A percentile compares a stretch with the other conserved stretches of the same genome.
Evolutionary conservation across 805 yeast genomes (phyloP).

Genomic region (Phaffomyces antillensis): DNA sequence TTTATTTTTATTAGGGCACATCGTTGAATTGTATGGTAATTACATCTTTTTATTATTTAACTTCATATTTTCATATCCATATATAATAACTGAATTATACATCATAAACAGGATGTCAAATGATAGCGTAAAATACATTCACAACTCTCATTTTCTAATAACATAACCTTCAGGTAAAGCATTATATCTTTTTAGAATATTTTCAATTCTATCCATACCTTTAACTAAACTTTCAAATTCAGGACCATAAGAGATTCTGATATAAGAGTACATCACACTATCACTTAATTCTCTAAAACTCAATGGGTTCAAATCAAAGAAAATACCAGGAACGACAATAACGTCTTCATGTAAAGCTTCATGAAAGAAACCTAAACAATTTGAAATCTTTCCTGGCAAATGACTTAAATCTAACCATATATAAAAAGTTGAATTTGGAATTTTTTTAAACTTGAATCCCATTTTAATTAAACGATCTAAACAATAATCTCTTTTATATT

Average conservation of each 20-base stretch:
- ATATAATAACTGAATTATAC: too few species aligned
- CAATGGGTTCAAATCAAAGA: slow-evolving; percentile 52
- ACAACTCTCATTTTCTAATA: too few species aligned
- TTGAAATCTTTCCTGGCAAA: slow-evolving; percentile 48
- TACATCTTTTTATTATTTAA: too few species aligned
- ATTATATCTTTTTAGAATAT: slow-evolving; percentile 36
- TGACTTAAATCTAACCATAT: slow-evolving; percentile 51
- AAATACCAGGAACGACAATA: slow-evolving; percentile 56
- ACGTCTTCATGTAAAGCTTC: slow-evolving; percentile 54
- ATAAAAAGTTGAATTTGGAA: slow-evolving; percentile 53
- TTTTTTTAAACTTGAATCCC: slow-evolving; percentile 46
- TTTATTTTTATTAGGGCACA: too few species aligned
- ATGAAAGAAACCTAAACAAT: slow-evolving; percentile 56
- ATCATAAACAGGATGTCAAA: too few species aligned
- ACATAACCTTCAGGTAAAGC: slow-evolving; percentile 28
- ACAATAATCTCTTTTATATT: slow-evolving; percentile 50
- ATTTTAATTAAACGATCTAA: slow-evolving; percentile 38
- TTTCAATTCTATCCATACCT: slow-evolving; percentile 57
- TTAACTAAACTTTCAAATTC: slow-evolving; percentile 40
- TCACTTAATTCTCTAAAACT: slow-evolving; percentile 41
- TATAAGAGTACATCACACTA: slow-evolving; percentile 52
- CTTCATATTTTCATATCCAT: too few species aligned
- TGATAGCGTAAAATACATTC: too few species aligned
- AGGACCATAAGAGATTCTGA: slow-evolving; percentile 55
- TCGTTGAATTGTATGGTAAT: too few species aligned